Evolutionary conservation across 345 rosid genomes (phyloP), one percentile per base, ranked within the genome.

Genomic region (Excoecaria agallocha): DNA sequence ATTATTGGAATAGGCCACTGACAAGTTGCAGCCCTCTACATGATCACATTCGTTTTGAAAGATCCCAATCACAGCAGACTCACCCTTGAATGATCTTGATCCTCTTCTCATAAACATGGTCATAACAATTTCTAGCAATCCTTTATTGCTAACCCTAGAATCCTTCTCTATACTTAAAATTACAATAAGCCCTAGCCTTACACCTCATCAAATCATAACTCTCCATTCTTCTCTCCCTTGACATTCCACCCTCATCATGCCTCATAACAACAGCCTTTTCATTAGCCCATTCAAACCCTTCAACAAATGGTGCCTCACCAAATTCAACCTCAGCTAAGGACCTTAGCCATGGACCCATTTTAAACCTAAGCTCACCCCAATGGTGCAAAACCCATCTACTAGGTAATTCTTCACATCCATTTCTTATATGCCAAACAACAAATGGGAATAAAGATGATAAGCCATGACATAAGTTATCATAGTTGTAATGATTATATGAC

Each of bases 171-270:
- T 22, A 72, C 74, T 88, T 13, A 85, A n/a, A 60, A 74, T 89
- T 84, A 70, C 94, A 89, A 62, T 78, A 80, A 6, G 5, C 49
- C 71, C 94, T 85, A 1, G 87, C 92, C 77, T 85, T 86, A 66
- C 87, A 84, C 80, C 98, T 86, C 52, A 91, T 66, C 16, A 85
- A 73, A 76, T 91, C 90, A 43, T 83, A 91, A 6, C 77, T 86
- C 71, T 93, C 91, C 75, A 84, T 84, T n/a, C n/a, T n/a, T n/a
- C n/a, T n/a, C n/a, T n/a, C n/a, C n/a, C n/a, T n/a, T 24, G 94
- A 85, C 94, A 91, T 88, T 17, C 92, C 95, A 50, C 93, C 97
- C 56, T 89, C 91, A 60, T 85, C 85, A 74, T 88, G 98, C 78
- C 97, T 87, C 93, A 87, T 91, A 67, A 88, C 94, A 48, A 91